Percentiles rank a stretch among this genome's conserved stretches.
phyloP scores from a whole-genome alignment of 2,329 filamentous ascomycete species.

The Xylariaceae sp. region DNA sequence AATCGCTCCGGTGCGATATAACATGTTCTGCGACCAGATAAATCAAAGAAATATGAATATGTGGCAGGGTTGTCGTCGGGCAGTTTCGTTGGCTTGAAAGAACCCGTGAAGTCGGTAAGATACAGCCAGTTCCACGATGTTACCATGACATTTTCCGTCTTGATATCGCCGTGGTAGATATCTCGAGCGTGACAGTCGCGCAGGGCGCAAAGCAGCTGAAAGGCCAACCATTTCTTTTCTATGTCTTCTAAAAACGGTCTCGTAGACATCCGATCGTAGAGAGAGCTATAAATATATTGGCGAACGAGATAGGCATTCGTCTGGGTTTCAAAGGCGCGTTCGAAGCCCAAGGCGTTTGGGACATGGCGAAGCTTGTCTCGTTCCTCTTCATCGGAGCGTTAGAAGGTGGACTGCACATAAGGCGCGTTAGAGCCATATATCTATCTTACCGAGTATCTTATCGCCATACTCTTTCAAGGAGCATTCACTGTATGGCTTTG shows the following conservation, averaged over 20 bases:
- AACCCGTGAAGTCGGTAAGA: conserved; percentile 91
- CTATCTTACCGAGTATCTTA: conserved; percentile 62
- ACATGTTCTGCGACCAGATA: conserved; percentile 83
- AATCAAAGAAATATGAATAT: conserved; percentile 97
- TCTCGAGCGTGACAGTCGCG: conserved; percentile 86
- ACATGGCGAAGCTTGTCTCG: conserved; percentile 73
- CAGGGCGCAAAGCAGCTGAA: conserved; percentile 86
- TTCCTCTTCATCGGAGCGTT: conserved; percentile 54
- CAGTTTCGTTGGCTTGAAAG: conserved; percentile 88
- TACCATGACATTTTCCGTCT: conserved; percentile 93
- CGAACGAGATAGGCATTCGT: conserved; percentile 89
- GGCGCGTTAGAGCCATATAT: not conserved
- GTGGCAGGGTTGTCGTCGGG: conserved; percentile 96
- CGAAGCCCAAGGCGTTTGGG: conserved; percentile 85
- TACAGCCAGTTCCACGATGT: conserved; percentile 99
- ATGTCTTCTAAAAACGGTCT: conserved; percentile 94
- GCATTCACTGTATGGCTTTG: conserved; percentile 83
- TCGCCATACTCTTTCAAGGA: conserved; percentile 74
- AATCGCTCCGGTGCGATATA: conserved; percentile 95
- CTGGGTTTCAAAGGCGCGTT: conserved; percentile 85
- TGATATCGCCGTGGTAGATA: conserved; percentile 96
- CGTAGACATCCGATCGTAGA: conserved; percentile 95
- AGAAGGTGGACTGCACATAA: conserved; percentile 1
- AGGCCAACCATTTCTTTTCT: conserved; percentile 98
- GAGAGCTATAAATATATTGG: conserved; percentile 91